Base-by-base conservation (phyloP, 176 grass and related monocot species). In the Zoysia pacifica region DNA sequence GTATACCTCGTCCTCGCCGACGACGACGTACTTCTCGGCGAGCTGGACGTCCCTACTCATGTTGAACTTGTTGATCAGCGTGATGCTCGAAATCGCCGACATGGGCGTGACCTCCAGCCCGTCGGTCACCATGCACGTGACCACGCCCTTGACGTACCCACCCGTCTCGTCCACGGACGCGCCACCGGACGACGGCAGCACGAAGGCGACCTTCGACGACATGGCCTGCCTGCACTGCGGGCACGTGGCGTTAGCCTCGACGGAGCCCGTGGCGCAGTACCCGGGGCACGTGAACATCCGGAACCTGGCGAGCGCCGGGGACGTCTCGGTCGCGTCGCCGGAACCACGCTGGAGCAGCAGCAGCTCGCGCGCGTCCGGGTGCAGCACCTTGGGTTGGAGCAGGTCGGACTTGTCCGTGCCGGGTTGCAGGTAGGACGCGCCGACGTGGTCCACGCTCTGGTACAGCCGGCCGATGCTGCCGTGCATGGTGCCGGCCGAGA, bases 41-140 rank as follows among this genome's bases (percentile, higher is more conserved):
- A 93, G 81, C 65, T 85, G 84, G 6, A 69, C 37, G 9, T 78
- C 77, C 40, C 73, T 75, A 28, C 70, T 76, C 0, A 81, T 0
- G 16, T 68, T 42, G 19, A 78, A 90, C 75, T 62, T 90, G 14
- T 67, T 90, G 2, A 96, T 81, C 0, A 92, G 70, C 0, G 82
- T 79, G 75, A 90, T 84, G 15, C 66, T 77, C 3, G 90, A 88
- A 12, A 90, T 96, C 10, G 82, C 83, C 2, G 90, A 92, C 87
- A 96, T 88, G 67, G 93, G 93, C 2, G 49, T 81, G 14, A 90
- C 85, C 28, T 83, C 74, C 4, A 92, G 71, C 15, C 82, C 66
- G 13, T 95, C 93, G 0, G 82, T 88, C 1, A 92, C 76, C 72
- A 80, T 95, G 75, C 90, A 96, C 0, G 82, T 90, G 0, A 93